A percentile compares a stretch with the other conserved stretches of the same genome.
Conservation (phyloP, 2,329 filamentous ascomycete species). For the Lachnellula occidentalis region DNA sequence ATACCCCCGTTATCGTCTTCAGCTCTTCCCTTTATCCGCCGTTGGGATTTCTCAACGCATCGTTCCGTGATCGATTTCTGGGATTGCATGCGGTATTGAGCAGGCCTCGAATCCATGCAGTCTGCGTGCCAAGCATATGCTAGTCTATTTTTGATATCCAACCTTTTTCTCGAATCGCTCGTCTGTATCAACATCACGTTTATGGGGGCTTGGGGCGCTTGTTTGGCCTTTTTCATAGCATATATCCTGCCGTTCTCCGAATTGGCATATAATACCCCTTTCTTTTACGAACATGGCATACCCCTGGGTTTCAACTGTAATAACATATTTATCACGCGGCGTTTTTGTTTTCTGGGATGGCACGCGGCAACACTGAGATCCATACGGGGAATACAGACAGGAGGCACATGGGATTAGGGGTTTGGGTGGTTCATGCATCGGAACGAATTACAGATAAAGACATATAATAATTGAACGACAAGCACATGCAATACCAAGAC, state of each 20-base stretch:
- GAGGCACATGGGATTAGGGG: neutral
- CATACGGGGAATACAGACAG: no score
- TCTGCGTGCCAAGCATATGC: neutral
- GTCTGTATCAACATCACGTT: neutral
- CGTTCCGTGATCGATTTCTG: neutral
- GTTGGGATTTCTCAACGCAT: neutral
- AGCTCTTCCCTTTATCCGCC: neutral
- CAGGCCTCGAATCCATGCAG: neutral
- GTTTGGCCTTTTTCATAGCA: neutral
- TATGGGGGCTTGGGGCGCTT: neutral
- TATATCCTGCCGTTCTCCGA: neutral
- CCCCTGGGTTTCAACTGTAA: neutral
- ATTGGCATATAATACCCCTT: neutral
- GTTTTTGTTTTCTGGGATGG: neutral
- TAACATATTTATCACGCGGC: neutral
- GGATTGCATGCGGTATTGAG: neutral
- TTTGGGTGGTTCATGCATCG: neutral
- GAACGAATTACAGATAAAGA: neutral
- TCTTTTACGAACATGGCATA: neutral
- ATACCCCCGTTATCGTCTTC: neutral
- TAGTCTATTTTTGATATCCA: neutral
- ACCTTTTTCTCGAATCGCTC: neutral
- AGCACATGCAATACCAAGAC: no score
- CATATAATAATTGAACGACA: no score
- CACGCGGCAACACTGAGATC: neutral